Conservation (phyloP, 495 filamentous ascomycete genomes). For the Penicillium desertorum region DNA sequence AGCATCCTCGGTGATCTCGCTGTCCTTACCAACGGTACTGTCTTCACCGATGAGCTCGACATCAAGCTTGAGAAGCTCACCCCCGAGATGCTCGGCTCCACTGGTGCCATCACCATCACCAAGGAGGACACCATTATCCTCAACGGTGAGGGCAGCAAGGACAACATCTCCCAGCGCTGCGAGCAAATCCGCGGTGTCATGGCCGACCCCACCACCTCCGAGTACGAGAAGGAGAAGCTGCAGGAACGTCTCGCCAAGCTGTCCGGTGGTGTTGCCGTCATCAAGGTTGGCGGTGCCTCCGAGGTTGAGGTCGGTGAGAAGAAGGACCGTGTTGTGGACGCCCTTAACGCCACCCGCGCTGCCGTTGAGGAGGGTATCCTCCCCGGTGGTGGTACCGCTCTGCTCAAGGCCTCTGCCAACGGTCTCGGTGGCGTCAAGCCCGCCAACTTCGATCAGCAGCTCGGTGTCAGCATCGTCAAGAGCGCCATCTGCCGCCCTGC, state of each 20-base stretch:
- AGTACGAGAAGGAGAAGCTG: slow-evolving; percentile 99
- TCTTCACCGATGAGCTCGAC: slow-evolving; percentile 98
- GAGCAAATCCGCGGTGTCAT: slow-evolving; percentile 99
- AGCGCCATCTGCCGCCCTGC: slow-evolving; percentile 94
- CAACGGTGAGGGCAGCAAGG: slow-evolving; percentile 96
- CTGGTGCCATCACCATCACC: slow-evolving; percentile 97
- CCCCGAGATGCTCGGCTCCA: slow-evolving; percentile 91
- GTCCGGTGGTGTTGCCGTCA: slow-evolving; percentile 97
- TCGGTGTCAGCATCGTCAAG: slow-evolving; percentile 96
- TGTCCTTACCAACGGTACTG: slow-evolving; percentile 91
- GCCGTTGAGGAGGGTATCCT: slow-evolving; percentile 99
- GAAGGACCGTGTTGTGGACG: slow-evolving; percentile 99
- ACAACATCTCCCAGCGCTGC: slow-evolving; percentile 88
- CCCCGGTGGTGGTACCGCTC: slow-evolving; percentile 95
- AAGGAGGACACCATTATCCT: slow-evolving; percentile 99
- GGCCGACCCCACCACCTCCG: slow-evolving; percentile 85
- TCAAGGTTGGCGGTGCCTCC: slow-evolving; percentile 96
- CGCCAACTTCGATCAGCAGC: slow-evolving; percentile 97
- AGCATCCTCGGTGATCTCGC: slow-evolving; percentile 95
- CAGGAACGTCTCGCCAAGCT: slow-evolving; percentile 99
- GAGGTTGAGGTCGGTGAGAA: slow-evolving; percentile 99
- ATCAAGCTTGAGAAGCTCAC: slow-evolving; percentile 98
- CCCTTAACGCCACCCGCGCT: slow-evolving; percentile 95
- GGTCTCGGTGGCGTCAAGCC: slow-evolving; percentile 78
- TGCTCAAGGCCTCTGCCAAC: slow-evolving; percentile 94